Percentiles rank a stretch among this genome's conserved stretches.
Conservation (phyloP, 306 rosid genomes). For the Cajanus cajan region DNA sequence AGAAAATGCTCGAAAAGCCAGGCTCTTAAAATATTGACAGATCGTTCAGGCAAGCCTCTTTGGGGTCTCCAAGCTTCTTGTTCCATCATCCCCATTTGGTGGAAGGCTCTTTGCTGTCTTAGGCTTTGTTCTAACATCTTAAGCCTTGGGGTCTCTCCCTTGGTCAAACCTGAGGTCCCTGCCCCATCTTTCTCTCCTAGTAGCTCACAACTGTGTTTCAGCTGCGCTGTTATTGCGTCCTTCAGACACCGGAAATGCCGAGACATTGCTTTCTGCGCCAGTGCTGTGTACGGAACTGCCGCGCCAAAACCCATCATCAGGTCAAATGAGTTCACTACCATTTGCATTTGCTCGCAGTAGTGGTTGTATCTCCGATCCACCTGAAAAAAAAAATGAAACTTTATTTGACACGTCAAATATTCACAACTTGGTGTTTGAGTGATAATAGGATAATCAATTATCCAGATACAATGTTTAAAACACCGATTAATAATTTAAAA, state of each 20-base stretch:
- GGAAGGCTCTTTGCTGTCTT: conserved; percentile 90
- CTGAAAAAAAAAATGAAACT: conserved; percentile 30
- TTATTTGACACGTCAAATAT: not conserved
- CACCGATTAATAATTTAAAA: not conserved
- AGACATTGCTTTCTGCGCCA: conserved; percentile 97
- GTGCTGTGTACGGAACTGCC: conserved; percentile 89
- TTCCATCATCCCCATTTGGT: conserved; percentile 97
- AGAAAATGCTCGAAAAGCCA: conserved; percentile 99
- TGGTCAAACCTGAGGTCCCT: conserved; percentile 72
- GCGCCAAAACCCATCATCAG: conserved; percentile 91
- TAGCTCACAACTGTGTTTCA: conserved; percentile 75
- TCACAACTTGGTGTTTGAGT: not conserved
- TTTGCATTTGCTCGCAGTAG: conserved; percentile 95
- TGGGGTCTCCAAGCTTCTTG: conserved; percentile 99
- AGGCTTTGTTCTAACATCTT: conserved; percentile 82
- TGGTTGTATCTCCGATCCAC: conserved; percentile 92
- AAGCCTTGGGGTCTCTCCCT: conserved; percentile 97
- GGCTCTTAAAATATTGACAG: conserved; percentile 94
- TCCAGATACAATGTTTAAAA: not conserved
- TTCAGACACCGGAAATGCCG: conserved; percentile 92
- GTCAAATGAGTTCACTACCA: conserved; percentile 93
- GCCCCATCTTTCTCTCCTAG: conserved; percentile 89
- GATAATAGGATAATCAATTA: not conserved
- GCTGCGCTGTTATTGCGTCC: conserved; percentile 66
- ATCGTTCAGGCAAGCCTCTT: conserved; percentile 95